Percentiles rank a stretch among this genome's conserved stretches.
Conservation (phyloP, 257 asterid genomes). For the Przewalskia tangutica region DNA sequence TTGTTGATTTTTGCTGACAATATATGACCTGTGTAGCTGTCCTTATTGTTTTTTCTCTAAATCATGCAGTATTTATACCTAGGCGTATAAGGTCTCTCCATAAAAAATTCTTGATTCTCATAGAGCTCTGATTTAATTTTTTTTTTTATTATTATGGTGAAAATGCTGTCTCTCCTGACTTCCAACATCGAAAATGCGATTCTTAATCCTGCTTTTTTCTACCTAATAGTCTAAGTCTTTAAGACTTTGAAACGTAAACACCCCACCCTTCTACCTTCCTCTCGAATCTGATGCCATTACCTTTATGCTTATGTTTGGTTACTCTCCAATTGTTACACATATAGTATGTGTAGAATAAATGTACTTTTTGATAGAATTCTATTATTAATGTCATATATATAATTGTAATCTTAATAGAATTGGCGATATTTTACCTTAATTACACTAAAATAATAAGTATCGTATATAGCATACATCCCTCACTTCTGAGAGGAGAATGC, state of each 20-base stretch:
- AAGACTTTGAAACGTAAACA: neutral
- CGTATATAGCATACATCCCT: too few relatives aligned
- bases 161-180: neutral
- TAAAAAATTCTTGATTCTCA: neutral
- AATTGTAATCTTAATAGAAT: too few relatives aligned
- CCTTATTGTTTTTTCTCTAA: too few relatives aligned
- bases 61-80: too few relatives aligned
- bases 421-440: too few relatives aligned
- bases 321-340: neutral
- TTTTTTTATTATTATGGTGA: neutral
- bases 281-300: neutral
- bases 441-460: too few relatives aligned
- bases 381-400: too few relatives aligned
- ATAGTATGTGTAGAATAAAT: too few relatives aligned
- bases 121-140: neutral
- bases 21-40: too few relatives aligned
- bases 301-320: neutral
- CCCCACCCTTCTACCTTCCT: neutral
- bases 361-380: neutral
- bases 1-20: too few relatives aligned
- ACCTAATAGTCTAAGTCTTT: neutral
- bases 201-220: neutral
- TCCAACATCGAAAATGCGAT: neutral
- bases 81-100: neutral
- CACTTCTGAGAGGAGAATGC: too few relatives aligned